A percentile compares a stretch with the other conserved stretches of the same genome.
These are phyloP conservation scores for Pistacia integerrima DNA, from an alignment of 345 rosid species.

Conservation along the genomic window DNA sequence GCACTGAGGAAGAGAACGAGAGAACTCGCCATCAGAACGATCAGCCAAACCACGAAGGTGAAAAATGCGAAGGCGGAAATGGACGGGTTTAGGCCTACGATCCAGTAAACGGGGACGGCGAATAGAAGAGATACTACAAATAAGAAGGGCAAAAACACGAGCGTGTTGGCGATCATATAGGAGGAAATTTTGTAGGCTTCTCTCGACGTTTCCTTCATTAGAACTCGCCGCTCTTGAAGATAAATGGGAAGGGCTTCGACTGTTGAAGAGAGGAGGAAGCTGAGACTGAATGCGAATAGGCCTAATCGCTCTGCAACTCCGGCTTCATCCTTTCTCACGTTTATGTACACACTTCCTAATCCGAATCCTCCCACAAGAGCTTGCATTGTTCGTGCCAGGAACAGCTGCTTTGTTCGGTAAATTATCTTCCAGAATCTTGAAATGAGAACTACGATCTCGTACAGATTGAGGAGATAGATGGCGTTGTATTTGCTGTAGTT, in stretches of 20 bases:
- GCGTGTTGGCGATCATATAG: conserved; percentile 83
- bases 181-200: conserved; percentile 85
- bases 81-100: conserved; percentile 82
- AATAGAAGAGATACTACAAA: conserved; percentile 70
- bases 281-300: conserved; percentile 81
- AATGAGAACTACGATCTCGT: conserved; percentile 65
- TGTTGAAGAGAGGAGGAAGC: conserved; percentile 87
- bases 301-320: conserved; percentile 78
- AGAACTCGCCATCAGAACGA: conserved; percentile 82
- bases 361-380: conserved; percentile 82
- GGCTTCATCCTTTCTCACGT: conserved; percentile 56
- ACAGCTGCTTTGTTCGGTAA: conserved; percentile 77
- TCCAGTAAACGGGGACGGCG: conserved; percentile 80
- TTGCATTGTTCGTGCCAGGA: conserved; percentile 85
- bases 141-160: conserved; percentile 74
- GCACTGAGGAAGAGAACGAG: conserved; percentile 80
- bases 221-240: conserved; percentile 78
- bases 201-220: conserved; percentile 88
- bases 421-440: conserved; percentile 83
- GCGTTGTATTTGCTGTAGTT: conserved; percentile 4
- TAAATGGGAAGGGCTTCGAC: conserved; percentile 92
- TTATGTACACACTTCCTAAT: conserved; percentile 71
- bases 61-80: conserved; percentile 63
- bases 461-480: conserved; percentile 29
- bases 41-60: conserved; percentile 73